Evolutionary conservation across 179 eudicot species (phyloP).

Genomic region (Drosera spatulata): DNA sequence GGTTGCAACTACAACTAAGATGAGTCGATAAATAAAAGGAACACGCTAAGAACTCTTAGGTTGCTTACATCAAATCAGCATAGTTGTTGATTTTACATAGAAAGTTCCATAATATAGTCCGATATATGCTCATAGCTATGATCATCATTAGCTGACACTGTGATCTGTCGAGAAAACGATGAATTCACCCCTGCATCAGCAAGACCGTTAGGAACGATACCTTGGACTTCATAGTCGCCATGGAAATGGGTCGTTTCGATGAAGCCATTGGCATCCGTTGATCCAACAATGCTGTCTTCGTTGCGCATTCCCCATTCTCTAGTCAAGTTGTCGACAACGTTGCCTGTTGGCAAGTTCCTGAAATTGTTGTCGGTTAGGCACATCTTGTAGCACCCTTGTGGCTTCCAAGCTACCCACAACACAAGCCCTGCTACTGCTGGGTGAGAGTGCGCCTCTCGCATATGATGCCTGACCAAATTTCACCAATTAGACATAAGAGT

Average conservation of each 20-base stretch:
- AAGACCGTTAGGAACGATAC: background rate
- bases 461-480: constrained; percentile 21
- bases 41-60: too few species aligned
- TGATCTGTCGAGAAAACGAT: background rate
- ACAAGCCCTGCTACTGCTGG: constrained; percentile 60
- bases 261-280: constrained; percentile 9
- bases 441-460: constrained; percentile 53
- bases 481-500: too few species aligned
- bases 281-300: constrained; percentile 3
- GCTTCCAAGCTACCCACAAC: constrained; percentile 38
- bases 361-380: constrained; percentile 23
- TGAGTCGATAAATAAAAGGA: too few species aligned
- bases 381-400: constrained; percentile 29
- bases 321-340: constrained; percentile 23
- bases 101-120: background rate
- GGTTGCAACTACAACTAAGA: too few species aligned
- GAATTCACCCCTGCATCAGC: background rate
- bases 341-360: constrained; percentile 23
- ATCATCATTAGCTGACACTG: background rate
- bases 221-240: constrained; percentile 30
- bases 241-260: constrained; percentile 16
- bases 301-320: constrained; percentile 7
- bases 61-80: too few species aligned
- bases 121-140: background rate
- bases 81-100: background rate